Percentiles rank a stretch among this genome's conserved stretches.
These are phyloP conservation scores for Mycena maculata DNA, from an alignment of 768 basidiomycete genomes.

Conservation along the genomic window DNA sequence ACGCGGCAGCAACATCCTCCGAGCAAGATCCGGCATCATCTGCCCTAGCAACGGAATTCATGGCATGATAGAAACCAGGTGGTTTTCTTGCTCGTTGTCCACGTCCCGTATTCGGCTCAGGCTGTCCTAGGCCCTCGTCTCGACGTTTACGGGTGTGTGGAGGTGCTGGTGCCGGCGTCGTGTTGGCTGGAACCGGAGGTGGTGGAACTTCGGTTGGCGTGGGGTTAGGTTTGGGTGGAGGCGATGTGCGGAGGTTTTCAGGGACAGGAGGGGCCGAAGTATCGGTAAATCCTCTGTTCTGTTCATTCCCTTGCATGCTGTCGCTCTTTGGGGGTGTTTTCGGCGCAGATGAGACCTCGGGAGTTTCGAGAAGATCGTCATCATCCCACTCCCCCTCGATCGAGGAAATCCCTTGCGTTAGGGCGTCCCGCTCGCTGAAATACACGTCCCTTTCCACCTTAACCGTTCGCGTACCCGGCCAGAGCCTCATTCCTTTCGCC, in stretches of 20 bases:
- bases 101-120: slow-evolving; percentile 11
- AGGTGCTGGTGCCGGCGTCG: slow-evolving; percentile 6
- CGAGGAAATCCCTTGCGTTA: slow-evolving; percentile 32
- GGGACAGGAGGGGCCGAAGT: neutral
- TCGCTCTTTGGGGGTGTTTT: neutral
- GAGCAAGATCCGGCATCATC: neutral
- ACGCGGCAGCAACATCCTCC: neutral
- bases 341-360: neutral
- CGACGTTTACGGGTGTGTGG: neutral
- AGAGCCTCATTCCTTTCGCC: too few relatives aligned
- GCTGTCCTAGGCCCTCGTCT: slow-evolving; percentile 2
- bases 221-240: neutral
- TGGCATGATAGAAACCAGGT: neutral
- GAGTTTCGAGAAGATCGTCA: slow-evolving; percentile 16
- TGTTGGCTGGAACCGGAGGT: too few relatives aligned
- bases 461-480: too few relatives aligned
- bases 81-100: neutral
- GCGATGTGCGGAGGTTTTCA: neutral
- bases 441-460: too few relatives aligned
- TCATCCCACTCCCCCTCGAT: slow-evolving; percentile 43
- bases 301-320: neutral
- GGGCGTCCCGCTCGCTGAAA: too few relatives aligned
- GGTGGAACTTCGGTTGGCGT: neutral
- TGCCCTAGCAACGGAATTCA: too few relatives aligned
- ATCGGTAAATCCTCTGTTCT: neutral